Percentiles rank a stretch among this genome's conserved stretches.
Evolutionary conservation across 805 yeast genomes (phyloP).

Genomic region (Wickerhamomyces rabaulensis): DNA sequence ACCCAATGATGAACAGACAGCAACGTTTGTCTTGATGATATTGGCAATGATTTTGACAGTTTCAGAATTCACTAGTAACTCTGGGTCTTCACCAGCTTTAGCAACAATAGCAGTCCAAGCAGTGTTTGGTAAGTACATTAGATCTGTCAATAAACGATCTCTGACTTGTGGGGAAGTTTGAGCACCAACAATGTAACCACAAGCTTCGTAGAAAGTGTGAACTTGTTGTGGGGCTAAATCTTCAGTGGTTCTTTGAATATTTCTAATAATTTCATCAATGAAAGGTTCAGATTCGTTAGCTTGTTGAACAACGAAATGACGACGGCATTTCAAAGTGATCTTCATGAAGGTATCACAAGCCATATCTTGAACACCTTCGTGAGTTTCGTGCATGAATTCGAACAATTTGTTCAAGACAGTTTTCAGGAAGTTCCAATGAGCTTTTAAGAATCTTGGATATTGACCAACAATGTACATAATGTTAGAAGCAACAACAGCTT

Average conservation of each 20-base stretch:
- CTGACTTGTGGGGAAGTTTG: constrained; percentile 67
- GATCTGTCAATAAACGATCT: constrained; percentile 64
- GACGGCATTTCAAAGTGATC: constrained; percentile 90
- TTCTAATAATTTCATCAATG: constrained; percentile 80
- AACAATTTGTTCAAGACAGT: constrained; percentile 93
- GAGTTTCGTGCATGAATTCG: constrained; percentile 99
- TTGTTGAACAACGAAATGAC: constrained; percentile 88
- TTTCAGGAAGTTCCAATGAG: constrained; percentile 96
- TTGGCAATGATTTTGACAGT: constrained; percentile 91
- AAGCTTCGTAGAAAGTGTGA: constrained; percentile 95
- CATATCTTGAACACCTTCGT: constrained; percentile 99
- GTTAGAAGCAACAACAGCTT: constrained; percentile 99
- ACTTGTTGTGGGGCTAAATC: constrained; percentile 97
- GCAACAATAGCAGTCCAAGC: constrained; percentile 92
- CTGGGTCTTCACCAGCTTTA: constrained; percentile 81
- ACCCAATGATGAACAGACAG: constrained; percentile 93
- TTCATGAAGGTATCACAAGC: constrained; percentile 98
- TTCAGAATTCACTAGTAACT: constrained; percentile 69
- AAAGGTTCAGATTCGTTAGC: constrained; percentile 84
- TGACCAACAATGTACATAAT: constrained; percentile 99
- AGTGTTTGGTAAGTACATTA: constrained; percentile 88
- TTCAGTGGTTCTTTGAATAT: constrained; percentile 79
- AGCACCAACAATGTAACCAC: constrained; percentile 89
- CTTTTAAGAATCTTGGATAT: constrained; percentile 94
- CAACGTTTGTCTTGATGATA: constrained; percentile 89